Percentiles rank a stretch among this genome's conserved stretches.
Evolutionary conservation across 768 basidiomycete genomes (phyloP).

Genomic region (Tricholoma saponaceum): DNA sequence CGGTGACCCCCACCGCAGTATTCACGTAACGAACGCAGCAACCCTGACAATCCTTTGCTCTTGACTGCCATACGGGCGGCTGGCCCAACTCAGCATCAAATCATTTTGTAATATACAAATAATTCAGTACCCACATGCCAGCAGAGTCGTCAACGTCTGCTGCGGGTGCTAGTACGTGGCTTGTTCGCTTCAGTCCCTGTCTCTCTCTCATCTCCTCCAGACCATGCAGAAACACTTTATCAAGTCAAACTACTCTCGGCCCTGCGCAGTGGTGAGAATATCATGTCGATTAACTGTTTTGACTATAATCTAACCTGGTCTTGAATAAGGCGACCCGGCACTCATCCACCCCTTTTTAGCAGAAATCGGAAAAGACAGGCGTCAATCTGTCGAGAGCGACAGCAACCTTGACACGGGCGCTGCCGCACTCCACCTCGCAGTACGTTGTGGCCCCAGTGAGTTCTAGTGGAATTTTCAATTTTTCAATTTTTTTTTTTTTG

Average conservation of each 20-base stretch:
- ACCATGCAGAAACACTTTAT: constrained; percentile 41
- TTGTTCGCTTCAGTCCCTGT: neutral
- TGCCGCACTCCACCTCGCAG: constrained; percentile 75
- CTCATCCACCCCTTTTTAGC: constrained; percentile 79
- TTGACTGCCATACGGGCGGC: neutral
- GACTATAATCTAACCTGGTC: constrained; percentile 1
- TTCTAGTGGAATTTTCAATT: constrained; percentile 2
- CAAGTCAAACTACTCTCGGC: constrained; percentile 65
- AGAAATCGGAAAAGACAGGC: constrained; percentile 67
- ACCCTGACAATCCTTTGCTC: neutral
- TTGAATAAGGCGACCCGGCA: constrained; percentile 70
- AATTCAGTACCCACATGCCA: neutral
- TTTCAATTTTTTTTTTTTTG: neutral
- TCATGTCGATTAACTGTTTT: no score
- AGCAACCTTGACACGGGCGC: constrained; percentile 60
- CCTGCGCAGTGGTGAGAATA: constrained; percentile 51
- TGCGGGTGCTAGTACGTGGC: constrained; percentile 1
- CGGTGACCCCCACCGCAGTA: neutral
- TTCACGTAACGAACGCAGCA: neutral
- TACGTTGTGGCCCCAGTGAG: constrained; percentile 76
- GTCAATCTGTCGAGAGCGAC: constrained; percentile 36
- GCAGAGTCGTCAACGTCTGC: neutral
- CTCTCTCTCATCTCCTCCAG: neutral
- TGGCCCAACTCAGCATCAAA: neutral
- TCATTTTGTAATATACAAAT: neutral